Base-by-base conservation (phyloP, 306 rosid species). In the Trifolium repens region DNA sequence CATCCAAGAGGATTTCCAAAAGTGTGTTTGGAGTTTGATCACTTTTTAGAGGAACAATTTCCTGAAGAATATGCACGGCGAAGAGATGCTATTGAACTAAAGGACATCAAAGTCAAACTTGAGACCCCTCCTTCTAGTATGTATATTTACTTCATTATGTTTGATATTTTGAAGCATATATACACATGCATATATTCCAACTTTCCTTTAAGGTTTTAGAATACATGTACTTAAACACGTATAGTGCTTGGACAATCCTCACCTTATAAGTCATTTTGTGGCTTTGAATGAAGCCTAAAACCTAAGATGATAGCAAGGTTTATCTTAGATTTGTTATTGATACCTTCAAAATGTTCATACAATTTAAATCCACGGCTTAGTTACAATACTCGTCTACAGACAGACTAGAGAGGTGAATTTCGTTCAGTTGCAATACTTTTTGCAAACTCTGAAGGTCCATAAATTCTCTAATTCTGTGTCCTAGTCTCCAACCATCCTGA, bases 11-110 rank as follows among this genome's bases (percentile, higher is more conserved):
- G 73, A 55, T 65, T 65, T 72, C 82, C 82, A 19, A 93, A 85
- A 84, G 97, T 93, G 72, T 91, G 89, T 83, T 84, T 85, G 82
- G 89, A 71, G 86, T 86, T 91, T 64, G 84, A 75, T 75, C 82
- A 80, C 61, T 91, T 88, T 83, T 49, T 93, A 85, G 83, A 85
- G 78, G 85, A 88, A 74, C 87, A 73, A 49, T 85, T 93, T 83
- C 85, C 97, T 2, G 76, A 81, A 72, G 97, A 93, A 80, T 91
- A 85, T 87, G 83, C 82, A 40, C 77, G 50, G 35, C 78, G 90
- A 79, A 87, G 83, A 72, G 86, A 72, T 71, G 79, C 74, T 27
- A 30, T 80, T 52, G 87, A 78, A 74, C 82, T 68, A 32, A 78
- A 77, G 40, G 76, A 77, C 52, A 79, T 82, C 75, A 72, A 85